Base-by-base conservation (phyloP, 2,329 filamentous ascomycete genomes). In the Dendrostoma leiphaemia region DNA sequence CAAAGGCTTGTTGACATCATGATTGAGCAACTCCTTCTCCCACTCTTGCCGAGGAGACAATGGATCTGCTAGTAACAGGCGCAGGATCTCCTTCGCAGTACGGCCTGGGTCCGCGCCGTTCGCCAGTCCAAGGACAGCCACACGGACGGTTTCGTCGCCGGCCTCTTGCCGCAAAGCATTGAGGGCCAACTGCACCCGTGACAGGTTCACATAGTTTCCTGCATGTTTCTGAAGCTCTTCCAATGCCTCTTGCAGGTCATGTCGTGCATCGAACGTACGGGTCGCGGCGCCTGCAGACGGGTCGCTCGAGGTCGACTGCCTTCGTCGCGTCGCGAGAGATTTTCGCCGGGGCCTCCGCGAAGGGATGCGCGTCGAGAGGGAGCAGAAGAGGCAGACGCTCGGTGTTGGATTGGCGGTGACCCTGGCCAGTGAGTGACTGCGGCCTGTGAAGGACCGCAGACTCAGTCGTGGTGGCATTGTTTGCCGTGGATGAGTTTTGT, bases 41-140 rank as follows among this genome's bases (percentile, higher is more conserved):
- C 89, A 92, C 24, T 76, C 69, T 60, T 84, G 78, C 59, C 82
- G 78, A 5, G 79, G 71, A 34, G 77, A 77, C 60, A 92, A 70
- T 4, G 89, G 87, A 67, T 92, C 89, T 2, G 86, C 85, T 2
- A 91, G 73, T 12, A 91, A 71, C 32, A 92, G 74, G 38, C 85
- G 81, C 43, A 91, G 78, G 8, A 97, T 75, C 56, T 79, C 77
- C 64, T 83, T 83, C 3, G 86, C 85, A 12, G 79, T 80, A 17
- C 69, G 65, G 47, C 70, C 69, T 1, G 75, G 69, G 12, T 69
- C 67, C 35, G 67, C 64, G 40, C 67, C 71, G 44, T 69, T 65
- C 15, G 64, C 66, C 26, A 84, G 64, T 9, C 77, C 79, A 7
- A 86, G 66, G 44, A 87, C 72, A 13, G 83, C 83, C 53, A 87